A percentile compares a stretch with the other conserved stretches of the same genome.
Evolutionary conservation across 768 basidiomycete genomes (phyloP).

Genomic region (Boletus rufocinnamomeus): DNA sequence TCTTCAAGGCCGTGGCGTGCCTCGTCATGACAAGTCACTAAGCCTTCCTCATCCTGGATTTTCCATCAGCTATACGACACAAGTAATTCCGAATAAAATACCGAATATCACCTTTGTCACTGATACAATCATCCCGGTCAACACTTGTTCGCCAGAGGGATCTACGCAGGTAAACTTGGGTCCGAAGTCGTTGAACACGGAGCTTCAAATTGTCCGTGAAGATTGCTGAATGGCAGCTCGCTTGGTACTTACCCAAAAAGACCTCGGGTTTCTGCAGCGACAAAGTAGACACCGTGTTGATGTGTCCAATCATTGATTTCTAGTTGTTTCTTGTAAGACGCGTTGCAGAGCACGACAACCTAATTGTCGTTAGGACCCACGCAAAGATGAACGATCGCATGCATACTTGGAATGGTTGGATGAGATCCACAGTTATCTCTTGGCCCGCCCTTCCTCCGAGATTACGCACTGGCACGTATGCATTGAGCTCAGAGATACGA

Average conservation of each 20-base stretch:
- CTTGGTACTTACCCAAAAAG: constrained; percentile 77
- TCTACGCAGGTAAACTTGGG: constrained; percentile 93
- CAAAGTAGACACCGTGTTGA: constrained; percentile 84
- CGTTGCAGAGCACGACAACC: constrained; percentile 90
- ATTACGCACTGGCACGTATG: constrained; percentile 91
- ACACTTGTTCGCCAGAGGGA: constrained; percentile 94
- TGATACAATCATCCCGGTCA: constrained; percentile 94
- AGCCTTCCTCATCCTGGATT: constrained; percentile 75
- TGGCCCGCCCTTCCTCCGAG: constrained; percentile 79
- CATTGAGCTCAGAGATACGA: constrained; percentile 91
- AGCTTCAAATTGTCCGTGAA: constrained; percentile 45
- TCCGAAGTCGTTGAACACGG: constrained; percentile 97
- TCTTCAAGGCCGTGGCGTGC: constrained; percentile 98
- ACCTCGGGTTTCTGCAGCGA: constrained; percentile 87
- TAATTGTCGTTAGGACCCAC: constrained; percentile 32
- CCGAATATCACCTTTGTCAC: constrained; percentile 68
- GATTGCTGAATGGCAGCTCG: neutral
- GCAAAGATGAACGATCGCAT: neutral
- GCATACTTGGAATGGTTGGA: constrained; percentile 86
- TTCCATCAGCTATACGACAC: neutral
- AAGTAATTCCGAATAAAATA: neutral
- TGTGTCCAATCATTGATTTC: constrained; percentile 98
- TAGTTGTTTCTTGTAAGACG: constrained; percentile 75
- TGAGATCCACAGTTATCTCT: constrained; percentile 74
- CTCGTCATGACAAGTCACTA: constrained; percentile 96